Base-by-base conservation (phyloP, 2,329 filamentous ascomycete genomes). In the Colletotrichum sp. region DNA sequence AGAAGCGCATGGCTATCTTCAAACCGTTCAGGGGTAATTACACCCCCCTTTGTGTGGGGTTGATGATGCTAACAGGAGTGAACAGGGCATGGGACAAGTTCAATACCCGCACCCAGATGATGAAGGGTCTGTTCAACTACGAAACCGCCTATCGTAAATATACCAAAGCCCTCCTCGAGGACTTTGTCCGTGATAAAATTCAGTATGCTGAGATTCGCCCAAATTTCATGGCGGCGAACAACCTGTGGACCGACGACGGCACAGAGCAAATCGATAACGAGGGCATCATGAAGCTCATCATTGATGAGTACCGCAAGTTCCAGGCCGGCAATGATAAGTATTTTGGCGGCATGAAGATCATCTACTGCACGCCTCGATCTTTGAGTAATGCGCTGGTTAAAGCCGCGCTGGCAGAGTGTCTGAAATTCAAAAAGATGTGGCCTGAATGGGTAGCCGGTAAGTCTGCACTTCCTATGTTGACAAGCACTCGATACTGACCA, bases 41-140 rank as follows among this genome's bases (percentile, higher is more conserved):
- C 18, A 64, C 18, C n/a, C 16, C 7, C 4, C 8, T 28, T 2
- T 60, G 26, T 32, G 4, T 28, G 24, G 24, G 30, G 43, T 34
- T 16, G 28, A 36, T 34, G n/a, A 24, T 52, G 63, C 57, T 70
- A 32, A 72, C 52, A 78, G 80, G 39, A 48, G 39, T 6, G 39
- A 79, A 77, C 61, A 90, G 89, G 8, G 87, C 89, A 8, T 92
- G 90, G 90, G 85, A 88, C 73, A 89, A 89, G 79, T 96, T 95
- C 83, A 94, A 94, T 78, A 89, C 90, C 65, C 89, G 92, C 6
- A 95, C 93, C 5, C 89, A 92, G 66, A 93, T 93, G 85, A 94
- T 95, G 89, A 95, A 95, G 80, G 93, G 93, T 0, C 85, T 95
- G 0, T 89, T 94, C 79, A 93, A 93, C 81, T 94, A 94, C 78